Evolutionary conservation across 345 rosid genomes (phyloP), one percentile per base, ranked within the genome.

Genomic region (Anacardium occidentale): DNA sequence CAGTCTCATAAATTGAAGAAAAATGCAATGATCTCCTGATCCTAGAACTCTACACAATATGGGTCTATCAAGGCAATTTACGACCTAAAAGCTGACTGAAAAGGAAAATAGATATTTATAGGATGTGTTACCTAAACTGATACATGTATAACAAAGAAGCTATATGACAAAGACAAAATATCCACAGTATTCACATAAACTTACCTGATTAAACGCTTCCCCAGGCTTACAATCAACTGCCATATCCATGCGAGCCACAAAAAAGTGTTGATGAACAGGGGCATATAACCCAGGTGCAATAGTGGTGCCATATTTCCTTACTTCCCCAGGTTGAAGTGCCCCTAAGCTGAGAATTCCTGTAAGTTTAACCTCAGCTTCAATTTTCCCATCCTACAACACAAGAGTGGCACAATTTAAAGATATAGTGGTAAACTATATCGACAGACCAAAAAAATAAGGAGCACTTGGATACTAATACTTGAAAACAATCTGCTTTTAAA

Each of bases 201-300:
- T 45, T 75, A 85, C 91, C 83, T 88, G 90, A 82, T 90, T 90
- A 64, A 78, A 83, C 44, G 91, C 56, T 83, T 90, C 96, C 37
- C 91, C 93, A 37, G 91, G 87, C 72, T 75, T 86, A 81, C 93
- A 90, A 67, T 90, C 92, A 63, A 90, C 92, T 2, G 89, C 90
- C 91, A 88, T 86, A 83, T 90, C 86, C 93, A 88, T 83, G 48
- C 90, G 88, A 75, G 93, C 86, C 25, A 90, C 93, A 75, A 88
- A 90, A 66, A 90, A 88, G 78, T 90, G 96, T 74, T 90, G 96
- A 80, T 90, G 96, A 60, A 90, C 91, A 18, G 91, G 91, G 42
- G 93, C 93, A 66, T 90, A 88, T 40, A 90, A 77, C 47, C 96
- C 93, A 15, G 96, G 90, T 48, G 96, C 93, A 59, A 88, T 88